phyloP scores from a whole-genome alignment of 306 rosid species.

The Begonia masoniana region DNA sequence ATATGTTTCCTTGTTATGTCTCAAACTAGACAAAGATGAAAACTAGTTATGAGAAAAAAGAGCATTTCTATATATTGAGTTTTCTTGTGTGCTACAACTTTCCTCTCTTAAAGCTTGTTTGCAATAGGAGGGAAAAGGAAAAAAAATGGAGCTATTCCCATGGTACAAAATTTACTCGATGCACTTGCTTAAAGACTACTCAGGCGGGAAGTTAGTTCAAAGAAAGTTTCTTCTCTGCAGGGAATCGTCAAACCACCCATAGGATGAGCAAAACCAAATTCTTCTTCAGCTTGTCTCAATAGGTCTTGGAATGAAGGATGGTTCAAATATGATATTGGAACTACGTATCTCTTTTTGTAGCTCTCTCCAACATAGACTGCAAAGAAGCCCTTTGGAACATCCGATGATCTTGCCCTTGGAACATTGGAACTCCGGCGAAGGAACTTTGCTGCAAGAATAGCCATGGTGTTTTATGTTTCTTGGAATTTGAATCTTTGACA shows the following conservation, averaged over 20 bases:
- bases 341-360: constrained; percentile 18
- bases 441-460: background rate
- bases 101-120: no score
- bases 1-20: no score
- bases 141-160: no score
- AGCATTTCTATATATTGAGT: no score
- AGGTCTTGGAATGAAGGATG: constrained; percentile 23
- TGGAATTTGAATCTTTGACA: no score
- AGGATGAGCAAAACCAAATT: constrained; percentile 25
- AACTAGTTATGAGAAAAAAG: no score
- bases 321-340: constrained; percentile 29
- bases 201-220: constrained; percentile 1
- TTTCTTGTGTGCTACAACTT: no score
- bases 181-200: background rate
- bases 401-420: no score
- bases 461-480: background rate
- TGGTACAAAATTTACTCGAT: no score
- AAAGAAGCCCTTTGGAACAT: constrained; percentile 17
- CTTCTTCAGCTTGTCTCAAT: constrained; percentile 18
- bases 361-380: constrained; percentile 36
- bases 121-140: no score
- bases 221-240: constrained; percentile 11
- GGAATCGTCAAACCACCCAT: constrained; percentile 24
- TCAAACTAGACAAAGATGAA: no score
- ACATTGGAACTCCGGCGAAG: background rate